Percentiles rank a stretch among this genome's conserved stretches.
phyloP scores from a whole-genome alignment of 768 basidiomycete species.

The Candolleomyces efflorescens region DNA sequence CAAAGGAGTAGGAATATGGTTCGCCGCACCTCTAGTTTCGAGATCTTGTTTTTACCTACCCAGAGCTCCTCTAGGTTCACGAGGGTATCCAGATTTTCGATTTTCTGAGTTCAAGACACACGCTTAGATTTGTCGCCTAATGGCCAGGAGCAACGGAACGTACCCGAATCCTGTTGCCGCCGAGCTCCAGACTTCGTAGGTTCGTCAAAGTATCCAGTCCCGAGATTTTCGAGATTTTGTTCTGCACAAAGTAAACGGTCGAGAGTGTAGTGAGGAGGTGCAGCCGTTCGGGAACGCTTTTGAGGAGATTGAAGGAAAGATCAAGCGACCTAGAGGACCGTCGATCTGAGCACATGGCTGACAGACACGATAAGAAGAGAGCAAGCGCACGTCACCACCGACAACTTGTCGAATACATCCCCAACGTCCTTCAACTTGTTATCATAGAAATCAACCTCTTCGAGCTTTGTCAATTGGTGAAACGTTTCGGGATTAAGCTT shows the following conservation, averaged over 20 bases:
- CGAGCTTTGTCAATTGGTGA: slow-evolving; percentile 57
- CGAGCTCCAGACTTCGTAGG: slow-evolving; percentile 83
- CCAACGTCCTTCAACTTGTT: slow-evolving; percentile 82
- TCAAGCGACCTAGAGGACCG: slow-evolving; percentile 63
- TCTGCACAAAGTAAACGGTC: slow-evolving; percentile 94
- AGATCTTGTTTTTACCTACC: slow-evolving; percentile 97
- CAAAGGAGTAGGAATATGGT: background rate
- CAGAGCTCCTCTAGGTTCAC: slow-evolving; percentile 89
- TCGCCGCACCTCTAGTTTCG: slow-evolving; percentile 67
- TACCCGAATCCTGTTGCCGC: slow-evolving; percentile 89
- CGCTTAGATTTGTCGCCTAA: slow-evolving; percentile 1
- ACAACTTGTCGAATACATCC: slow-evolving; percentile 55
- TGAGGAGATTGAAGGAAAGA: slow-evolving; percentile 91
- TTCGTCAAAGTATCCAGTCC: slow-evolving; percentile 53
- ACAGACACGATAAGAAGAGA: background rate
- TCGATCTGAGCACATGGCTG: slow-evolving; percentile 1
- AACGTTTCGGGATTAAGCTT: slow-evolving; percentile 72
- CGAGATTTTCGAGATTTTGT: slow-evolving; percentile 81
- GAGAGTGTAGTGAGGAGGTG: slow-evolving; percentile 54
- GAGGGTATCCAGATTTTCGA: slow-evolving; percentile 79
- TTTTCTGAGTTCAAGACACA: slow-evolving; percentile 47
- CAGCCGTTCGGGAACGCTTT: slow-evolving; percentile 61
- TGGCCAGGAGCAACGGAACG: slow-evolving; percentile 19
- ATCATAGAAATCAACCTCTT: slow-evolving; percentile 94
- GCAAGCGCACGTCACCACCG: slow-evolving; percentile 50